Percentiles rank a stretch among this genome's conserved stretches.
phyloP scores from a whole-genome alignment of 345 rosid species.

The Gossypium ekmanianum region DNA sequence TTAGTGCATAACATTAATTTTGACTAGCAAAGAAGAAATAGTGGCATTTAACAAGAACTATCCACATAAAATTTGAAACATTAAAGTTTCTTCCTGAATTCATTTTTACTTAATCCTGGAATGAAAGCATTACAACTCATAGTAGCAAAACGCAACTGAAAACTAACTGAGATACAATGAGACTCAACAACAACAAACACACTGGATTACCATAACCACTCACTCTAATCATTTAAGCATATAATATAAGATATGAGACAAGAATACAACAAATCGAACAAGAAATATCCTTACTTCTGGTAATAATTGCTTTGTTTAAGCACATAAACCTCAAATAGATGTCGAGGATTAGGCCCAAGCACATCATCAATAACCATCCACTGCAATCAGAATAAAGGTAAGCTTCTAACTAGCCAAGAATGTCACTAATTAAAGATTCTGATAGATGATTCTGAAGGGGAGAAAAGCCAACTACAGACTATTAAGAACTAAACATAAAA shows the following conservation, averaged over 20 bases:
- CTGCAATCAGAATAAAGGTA: constrained; percentile 36
- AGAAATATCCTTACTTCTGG: constrained; percentile 31
- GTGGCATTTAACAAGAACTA: neutral
- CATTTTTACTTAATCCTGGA: neutral
- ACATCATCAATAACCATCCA: constrained; percentile 85
- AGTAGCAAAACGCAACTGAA: neutral
- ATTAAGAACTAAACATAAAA: constrained; percentile 1
- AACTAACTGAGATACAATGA: neutral
- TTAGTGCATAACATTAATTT: neutral
- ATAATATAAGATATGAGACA: neutral
- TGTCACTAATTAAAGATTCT: neutral
- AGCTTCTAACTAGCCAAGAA: constrained; percentile 20
- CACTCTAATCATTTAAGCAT: neutral
- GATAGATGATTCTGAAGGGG: neutral
- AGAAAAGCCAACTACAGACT: neutral
- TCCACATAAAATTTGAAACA: neutral
- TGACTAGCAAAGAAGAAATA: neutral
- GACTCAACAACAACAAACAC: constrained; percentile 4
- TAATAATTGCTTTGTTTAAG: constrained; percentile 81
- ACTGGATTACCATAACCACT: neutral
- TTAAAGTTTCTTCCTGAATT: neutral
- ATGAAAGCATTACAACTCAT: neutral
- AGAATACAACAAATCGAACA: constrained; percentile 6
- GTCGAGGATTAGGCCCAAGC: constrained; percentile 83
- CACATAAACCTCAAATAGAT: constrained; percentile 90